These are phyloP conservation scores for Apocynum venetum DNA, from an alignment of 257 asterid species.

Conservation along the genomic window DNA sequence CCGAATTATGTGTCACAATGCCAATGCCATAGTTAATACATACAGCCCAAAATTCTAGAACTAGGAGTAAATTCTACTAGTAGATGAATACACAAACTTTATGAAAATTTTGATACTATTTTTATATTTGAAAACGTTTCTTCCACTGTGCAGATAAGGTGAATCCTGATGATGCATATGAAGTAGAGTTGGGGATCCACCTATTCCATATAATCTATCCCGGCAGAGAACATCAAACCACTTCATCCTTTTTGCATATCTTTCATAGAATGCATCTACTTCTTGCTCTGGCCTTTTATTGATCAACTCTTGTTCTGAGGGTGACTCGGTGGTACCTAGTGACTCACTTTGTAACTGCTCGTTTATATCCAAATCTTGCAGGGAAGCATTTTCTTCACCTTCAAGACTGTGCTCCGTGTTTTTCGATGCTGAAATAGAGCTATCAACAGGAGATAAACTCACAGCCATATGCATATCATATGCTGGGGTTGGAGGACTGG, in stretches of 20 bases:
- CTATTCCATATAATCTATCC: conserved; percentile 47
- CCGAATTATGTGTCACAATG: not conserved
- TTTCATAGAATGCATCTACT: conserved; percentile 31
- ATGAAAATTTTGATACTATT: not conserved
- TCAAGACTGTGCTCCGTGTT: not conserved
- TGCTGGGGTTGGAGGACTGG: not conserved
- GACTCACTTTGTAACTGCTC: not conserved
- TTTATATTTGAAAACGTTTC: too few relatives aligned
- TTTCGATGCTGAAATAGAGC: not conserved
- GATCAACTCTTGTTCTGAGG: not conserved
- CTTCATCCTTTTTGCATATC: conserved; percentile 44
- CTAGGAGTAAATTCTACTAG: not conserved
- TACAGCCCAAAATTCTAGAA: not conserved
- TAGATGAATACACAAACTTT: not conserved
- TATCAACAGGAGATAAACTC: not conserved
- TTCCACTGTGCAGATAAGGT: too few relatives aligned
- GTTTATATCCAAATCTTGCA: not conserved
- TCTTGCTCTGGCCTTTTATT: conserved; percentile 9
- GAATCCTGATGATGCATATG: not conserved
- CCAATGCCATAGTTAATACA: not conserved
- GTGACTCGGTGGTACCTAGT: not conserved
- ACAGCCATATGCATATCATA: too few relatives aligned
- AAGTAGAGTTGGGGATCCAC: conserved; percentile 24
- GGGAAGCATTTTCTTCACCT: not conserved
- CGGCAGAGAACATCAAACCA: conserved; percentile 50